These are phyloP conservation scores for Scleromitrula shiraiana DNA, from an alignment of 2,329 filamentous ascomycete genomes.

Conservation along the genomic window DNA sequence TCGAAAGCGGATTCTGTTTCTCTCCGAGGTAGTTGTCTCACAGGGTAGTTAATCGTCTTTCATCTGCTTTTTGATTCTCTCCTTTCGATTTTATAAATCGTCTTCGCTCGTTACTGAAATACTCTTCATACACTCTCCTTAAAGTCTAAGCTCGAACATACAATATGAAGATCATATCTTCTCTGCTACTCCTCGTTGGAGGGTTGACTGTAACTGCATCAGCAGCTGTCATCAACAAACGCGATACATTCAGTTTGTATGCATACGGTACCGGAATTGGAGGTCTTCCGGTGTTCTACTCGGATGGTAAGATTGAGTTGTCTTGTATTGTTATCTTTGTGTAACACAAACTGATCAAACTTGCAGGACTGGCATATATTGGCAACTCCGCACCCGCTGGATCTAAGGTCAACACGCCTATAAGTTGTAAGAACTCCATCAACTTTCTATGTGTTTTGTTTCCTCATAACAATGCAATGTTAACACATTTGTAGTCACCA, in stretches of 20 bases:
- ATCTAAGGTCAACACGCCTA: slow-evolving; percentile 2
- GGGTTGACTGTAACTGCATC: neutral
- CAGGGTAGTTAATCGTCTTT: neutral
- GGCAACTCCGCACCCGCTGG: neutral
- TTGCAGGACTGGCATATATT: neutral
- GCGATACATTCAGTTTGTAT: slow-evolving; percentile 2
- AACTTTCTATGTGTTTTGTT: neutral
- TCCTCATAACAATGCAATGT: neutral
- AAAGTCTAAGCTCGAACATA: neutral
- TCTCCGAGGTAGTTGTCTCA: neutral
- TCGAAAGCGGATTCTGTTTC: neutral
- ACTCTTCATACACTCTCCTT: neutral
- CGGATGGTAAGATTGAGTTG: neutral
- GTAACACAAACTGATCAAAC: neutral
- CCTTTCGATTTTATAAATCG: neutral
- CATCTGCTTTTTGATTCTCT: neutral
- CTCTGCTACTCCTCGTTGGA: neutral
- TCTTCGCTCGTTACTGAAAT: neutral
- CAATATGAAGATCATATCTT: slow-evolving; percentile 3
- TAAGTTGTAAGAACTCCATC: neutral
- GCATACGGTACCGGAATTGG: slow-evolving; percentile 4
- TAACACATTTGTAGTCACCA: neutral
- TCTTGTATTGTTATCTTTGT: neutral
- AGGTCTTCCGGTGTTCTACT: slow-evolving; percentile 6
- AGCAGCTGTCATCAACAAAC: neutral